phyloP scores from a whole-genome alignment of 768 basidiomycete genomes.

The Tremella fuciformis region DNA sequence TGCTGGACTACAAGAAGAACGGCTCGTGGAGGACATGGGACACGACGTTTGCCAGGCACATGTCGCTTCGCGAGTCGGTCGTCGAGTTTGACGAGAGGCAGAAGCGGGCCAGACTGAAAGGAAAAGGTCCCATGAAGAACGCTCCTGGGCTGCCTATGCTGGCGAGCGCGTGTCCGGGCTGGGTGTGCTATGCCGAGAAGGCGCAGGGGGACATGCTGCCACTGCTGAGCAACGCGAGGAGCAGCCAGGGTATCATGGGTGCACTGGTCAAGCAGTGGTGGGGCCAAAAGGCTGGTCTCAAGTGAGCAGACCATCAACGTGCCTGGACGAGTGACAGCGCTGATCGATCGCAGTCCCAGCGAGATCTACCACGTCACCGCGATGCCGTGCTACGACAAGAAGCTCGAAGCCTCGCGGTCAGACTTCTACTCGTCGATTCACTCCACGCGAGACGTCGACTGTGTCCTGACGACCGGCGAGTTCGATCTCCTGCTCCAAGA shows the following conservation, averaged over 20 bases:
- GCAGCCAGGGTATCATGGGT: conserved; percentile 92
- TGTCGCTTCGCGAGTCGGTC: conserved; percentile 76
- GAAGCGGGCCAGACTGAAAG: conserved; percentile 41
- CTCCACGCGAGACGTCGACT: conserved; percentile 88
- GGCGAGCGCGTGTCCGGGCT: conserved; percentile 94
- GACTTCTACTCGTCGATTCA: conserved; percentile 77
- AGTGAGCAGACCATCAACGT: conserved; percentile 57
- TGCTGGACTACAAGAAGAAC: conserved; percentile 37
- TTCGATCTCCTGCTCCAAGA: conserved; percentile 79
- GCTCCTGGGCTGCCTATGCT: conserved; percentile 70
- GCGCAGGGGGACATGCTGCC: conserved; percentile 90
- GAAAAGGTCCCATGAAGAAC: background rate
- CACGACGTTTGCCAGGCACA: conserved; percentile 87
- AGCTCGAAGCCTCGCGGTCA: conserved; percentile 90
- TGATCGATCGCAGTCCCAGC: conserved; percentile 61
- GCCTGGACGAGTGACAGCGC: background rate
- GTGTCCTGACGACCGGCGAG: conserved; percentile 95
- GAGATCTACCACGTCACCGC: conserved; percentile 93
- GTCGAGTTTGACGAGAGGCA: conserved; percentile 76
- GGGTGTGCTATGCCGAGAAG: conserved; percentile 99
- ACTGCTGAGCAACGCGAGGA: conserved; percentile 81
- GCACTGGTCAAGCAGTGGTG: conserved; percentile 88
- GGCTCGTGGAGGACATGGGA: conserved; percentile 65
- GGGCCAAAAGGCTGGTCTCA: conserved; percentile 63
- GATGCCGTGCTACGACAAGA: conserved; percentile 99